These are phyloP conservation scores for Nicotiana otophora DNA, from an alignment of 257 asterid species.

Conservation along the genomic window DNA sequence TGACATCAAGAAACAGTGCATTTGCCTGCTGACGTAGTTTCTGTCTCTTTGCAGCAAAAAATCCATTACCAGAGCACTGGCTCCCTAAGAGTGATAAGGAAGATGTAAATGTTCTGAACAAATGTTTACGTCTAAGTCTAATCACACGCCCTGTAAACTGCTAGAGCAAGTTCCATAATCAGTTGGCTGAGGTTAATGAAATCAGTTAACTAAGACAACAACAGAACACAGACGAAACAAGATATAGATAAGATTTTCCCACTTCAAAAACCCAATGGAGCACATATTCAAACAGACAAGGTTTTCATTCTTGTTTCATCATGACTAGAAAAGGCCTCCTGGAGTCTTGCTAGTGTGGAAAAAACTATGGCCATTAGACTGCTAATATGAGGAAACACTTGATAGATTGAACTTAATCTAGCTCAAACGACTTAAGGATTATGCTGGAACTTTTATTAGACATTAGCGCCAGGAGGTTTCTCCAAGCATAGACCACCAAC, in stretches of 20 bases:
- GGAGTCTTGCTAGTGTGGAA: background rate
- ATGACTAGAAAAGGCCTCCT: background rate
- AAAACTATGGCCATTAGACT: background rate
- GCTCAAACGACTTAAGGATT: background rate
- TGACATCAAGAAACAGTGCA: slow-evolving; percentile 29
- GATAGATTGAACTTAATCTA: background rate
- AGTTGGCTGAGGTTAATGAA: background rate
- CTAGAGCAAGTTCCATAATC: background rate
- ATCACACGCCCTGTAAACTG: background rate
- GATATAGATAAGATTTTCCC: background rate
- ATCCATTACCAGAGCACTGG: slow-evolving; percentile 39
- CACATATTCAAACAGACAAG: background rate
- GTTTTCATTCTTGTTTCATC: background rate
- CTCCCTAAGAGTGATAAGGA: slow-evolving; percentile 39
- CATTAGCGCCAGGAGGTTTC: background rate
- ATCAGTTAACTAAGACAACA: background rate
- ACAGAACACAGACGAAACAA: slow-evolving; percentile 1
- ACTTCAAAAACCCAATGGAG: background rate
- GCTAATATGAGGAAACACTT: background rate
- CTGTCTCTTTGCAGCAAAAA: slow-evolving; percentile 53
- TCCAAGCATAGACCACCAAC: background rate
- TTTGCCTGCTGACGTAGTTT: slow-evolving; percentile 48
- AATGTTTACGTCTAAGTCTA: background rate
- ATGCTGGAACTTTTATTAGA: background rate
- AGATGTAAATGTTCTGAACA: background rate